Conservation (phyloP, 179 eudicot species). For the Camellia oleifera region DNA sequence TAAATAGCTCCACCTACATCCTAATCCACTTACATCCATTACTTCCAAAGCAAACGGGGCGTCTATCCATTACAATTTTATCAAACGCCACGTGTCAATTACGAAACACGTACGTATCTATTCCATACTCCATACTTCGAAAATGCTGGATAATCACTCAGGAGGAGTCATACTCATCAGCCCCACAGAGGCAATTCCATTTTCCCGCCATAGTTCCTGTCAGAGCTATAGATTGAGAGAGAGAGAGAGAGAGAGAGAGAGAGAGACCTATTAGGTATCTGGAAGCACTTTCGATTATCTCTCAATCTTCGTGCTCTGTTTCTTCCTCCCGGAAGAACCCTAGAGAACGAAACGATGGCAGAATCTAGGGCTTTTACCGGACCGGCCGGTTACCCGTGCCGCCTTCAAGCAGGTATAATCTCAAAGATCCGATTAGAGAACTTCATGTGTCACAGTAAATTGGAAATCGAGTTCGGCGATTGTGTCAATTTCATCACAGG, state of each 20-base stretch:
- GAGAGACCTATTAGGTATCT: background rate
- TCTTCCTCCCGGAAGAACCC: slow-evolving; percentile 1
- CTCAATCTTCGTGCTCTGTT: background rate
- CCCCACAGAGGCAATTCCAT: background rate
- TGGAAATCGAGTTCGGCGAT: slow-evolving; percentile 76
- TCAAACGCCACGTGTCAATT: no score
- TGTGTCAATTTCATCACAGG: slow-evolving; percentile 89
- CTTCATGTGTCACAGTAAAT: slow-evolving; percentile 88
- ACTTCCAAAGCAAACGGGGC: no score
- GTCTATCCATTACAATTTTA: no score
- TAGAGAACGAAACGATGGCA: slow-evolving; percentile 19
- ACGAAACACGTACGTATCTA: no score
- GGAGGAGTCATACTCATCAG: background rate
- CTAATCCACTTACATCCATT: no score
- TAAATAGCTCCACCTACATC: no score
- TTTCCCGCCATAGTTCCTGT: background rate
- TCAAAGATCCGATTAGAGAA: slow-evolving; percentile 72
- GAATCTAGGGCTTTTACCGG: slow-evolving; percentile 30
- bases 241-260: background rate
- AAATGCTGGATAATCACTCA: no score
- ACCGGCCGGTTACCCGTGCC: slow-evolving; percentile 11
- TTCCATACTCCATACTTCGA: no score
- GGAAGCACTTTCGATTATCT: background rate
- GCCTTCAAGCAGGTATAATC: slow-evolving; percentile 57
- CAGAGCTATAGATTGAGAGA: background rate